A percentile compares a stretch with the other conserved stretches of the same genome.
Evolutionary conservation across 768 basidiomycete species (phyloP).

Genomic region (Saitozyma podzolica): DNA sequence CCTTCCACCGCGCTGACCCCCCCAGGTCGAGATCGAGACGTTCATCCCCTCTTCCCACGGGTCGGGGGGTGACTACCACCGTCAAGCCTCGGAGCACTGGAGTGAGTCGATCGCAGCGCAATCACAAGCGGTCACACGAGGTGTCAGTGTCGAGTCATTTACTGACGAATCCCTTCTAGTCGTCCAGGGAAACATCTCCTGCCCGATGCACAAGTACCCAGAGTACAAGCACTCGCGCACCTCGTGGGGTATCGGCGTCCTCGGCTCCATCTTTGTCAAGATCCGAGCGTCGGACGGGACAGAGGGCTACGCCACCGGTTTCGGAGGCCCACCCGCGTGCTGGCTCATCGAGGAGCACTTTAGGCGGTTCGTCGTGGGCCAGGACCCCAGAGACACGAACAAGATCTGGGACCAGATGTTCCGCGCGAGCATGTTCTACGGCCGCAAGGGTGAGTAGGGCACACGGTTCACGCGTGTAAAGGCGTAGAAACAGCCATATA

Average conservation of each 20-base stretch:
- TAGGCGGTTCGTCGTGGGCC: conserved; percentile 53
- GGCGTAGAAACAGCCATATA: too few relatives aligned
- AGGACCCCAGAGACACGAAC: conserved; percentile 54
- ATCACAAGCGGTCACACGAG: not conserved
- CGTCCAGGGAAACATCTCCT: conserved; percentile 51
- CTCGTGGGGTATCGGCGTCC: conserved; percentile 55
- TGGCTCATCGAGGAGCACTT: conserved; percentile 56
- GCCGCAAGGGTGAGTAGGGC: conserved; percentile 47
- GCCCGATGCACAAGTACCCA: conserved; percentile 52
- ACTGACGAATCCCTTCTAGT: conserved; percentile 21
- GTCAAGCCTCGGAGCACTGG: conserved; percentile 50
- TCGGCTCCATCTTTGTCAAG: conserved; percentile 54
- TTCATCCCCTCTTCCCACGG: conserved; percentile 53
- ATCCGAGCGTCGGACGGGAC: conserved; percentile 54
- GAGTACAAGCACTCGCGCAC: conserved; percentile 51
- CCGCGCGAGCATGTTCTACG: conserved; percentile 54
- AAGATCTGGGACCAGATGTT: conserved; percentile 55
- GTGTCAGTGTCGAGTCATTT: not conserved
- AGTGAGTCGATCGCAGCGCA: conserved; percentile 30
- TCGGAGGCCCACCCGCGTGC: conserved; percentile 53
- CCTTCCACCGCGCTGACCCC: not conserved
- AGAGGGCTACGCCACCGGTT: conserved; percentile 53
- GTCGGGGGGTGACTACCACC: conserved; percentile 54
- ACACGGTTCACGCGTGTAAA: not conserved
- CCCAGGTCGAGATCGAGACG: conserved; percentile 49